Evolutionary conservation across 495 filamentous ascomycete species (phyloP).

Genomic region (Xylaria acuta): DNA sequence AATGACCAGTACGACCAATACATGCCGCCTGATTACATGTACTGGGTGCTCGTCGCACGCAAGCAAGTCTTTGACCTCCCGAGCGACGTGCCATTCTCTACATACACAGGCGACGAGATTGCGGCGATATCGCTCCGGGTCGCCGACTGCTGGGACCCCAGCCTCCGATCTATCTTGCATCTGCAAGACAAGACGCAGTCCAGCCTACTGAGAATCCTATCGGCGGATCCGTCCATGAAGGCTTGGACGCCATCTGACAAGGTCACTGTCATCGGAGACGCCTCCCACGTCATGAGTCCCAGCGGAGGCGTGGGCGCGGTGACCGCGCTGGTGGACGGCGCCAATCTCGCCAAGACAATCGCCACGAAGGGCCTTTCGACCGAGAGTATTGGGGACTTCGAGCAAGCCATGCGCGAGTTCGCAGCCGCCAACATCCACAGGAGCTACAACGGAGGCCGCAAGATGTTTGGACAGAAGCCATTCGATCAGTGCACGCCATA

Average conservation of each 20-base stretch:
- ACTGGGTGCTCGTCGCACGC: slow-evolving; percentile 8
- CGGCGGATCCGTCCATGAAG: slow-evolving; percentile 5
- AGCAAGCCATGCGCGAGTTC: not conserved
- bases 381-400: not conserved
- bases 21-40: slow-evolving; percentile 4
- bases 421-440: not conserved
- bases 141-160: slow-evolving; percentile 14
- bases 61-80: not conserved
- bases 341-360: slow-evolving; percentile 11
- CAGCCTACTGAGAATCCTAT: slow-evolving; percentile 3
- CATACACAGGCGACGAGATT: not conserved
- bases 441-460: slow-evolving; percentile 3
- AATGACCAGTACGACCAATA: slow-evolving; percentile 7
- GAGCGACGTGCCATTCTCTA: slow-evolving; percentile 1
- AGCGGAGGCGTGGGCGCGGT: slow-evolving; percentile 3
- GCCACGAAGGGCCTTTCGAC: slow-evolving; percentile 5
- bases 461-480: slow-evolving; percentile 15
- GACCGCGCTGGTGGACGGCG: slow-evolving; percentile 2
- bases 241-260: slow-evolving; percentile 12
- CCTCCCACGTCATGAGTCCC: not conserved
- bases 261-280: not conserved
- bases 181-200: slow-evolving; percentile 6
- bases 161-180: not conserved
- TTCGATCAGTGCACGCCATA: slow-evolving; percentile 1
- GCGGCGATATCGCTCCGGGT: slow-evolving; percentile 2